Base-by-base conservation (phyloP, 2,329 filamentous ascomycete species). In the Neofusicoccum ribis region DNA sequence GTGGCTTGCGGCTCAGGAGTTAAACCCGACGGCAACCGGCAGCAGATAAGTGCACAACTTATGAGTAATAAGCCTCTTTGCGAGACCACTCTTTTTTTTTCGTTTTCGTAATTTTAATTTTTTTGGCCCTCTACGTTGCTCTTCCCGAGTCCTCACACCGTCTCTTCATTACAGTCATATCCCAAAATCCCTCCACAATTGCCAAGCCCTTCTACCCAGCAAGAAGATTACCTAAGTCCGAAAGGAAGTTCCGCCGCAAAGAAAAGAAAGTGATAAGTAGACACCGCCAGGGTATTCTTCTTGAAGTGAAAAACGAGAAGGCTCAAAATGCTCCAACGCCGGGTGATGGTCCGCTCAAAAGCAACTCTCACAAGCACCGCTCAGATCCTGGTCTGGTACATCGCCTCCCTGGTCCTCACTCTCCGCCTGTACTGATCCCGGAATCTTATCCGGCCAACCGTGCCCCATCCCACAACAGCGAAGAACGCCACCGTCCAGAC, bases 361-460 rank as follows among this genome's bases (percentile, higher is more conserved):
- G 14, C 43, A 6, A 31, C 31, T 12, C 20, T 17, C 17, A n/a
- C 17, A 14, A 27, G 5, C 5, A 17, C 11, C 5, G 5, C 17
- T 36, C 31, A 60, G 31, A 60, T 60, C n/a, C 41, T 46, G n/a
- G 43, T 36, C 34, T 46, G 41, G 12, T 60, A 47, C 56, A 47
- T 39, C 3, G 50, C 49, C 15, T 54, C 64, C 65, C 77, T 80
- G 59, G 79, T 77, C 15, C 81, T 82, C 52, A 82, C 76, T 63
- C 85, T 80, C 68, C 83, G 80, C 72, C 83, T 79, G 77, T 88
- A 91, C 69, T 85, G 82, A 56, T 90, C 86, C 43, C 87, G 82
- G 77, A 89, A 90, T 72, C 85, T 82, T 65, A 90, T 87, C 63
- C 90, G 83, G 73, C 89, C 84, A 66, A 86, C 83, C 4, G 89